Conservation (phyloP, 371 early-diverging fungal genomes). For the Rhizopus sp. region DNA sequence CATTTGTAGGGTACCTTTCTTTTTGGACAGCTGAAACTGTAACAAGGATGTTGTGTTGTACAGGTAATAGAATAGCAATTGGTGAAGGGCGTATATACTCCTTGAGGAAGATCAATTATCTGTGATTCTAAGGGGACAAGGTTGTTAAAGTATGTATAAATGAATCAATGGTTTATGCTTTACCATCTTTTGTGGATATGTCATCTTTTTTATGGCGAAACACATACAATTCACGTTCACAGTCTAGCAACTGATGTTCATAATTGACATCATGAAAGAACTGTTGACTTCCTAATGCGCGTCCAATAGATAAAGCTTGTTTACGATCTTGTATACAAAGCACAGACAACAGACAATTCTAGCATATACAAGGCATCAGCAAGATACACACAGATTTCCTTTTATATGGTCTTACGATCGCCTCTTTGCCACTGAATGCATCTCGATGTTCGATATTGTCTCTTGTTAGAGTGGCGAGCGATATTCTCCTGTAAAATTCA, state of each 20-base stretch:
- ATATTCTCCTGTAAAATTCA: constrained; percentile 58
- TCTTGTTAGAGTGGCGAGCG: constrained; percentile 66
- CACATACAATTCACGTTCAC: constrained; percentile 61
- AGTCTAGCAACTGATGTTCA: constrained; percentile 65
- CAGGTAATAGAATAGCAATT: constrained; percentile 76
- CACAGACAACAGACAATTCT: constrained; percentile 3
- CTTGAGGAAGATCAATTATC: constrained; percentile 11
- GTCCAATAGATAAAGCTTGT: constrained; percentile 67
- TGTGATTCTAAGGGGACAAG: constrained; percentile 1
- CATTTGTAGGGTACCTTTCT: constrained; percentile 9
- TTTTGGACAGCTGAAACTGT: constrained; percentile 76
- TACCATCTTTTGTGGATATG: constrained; percentile 29
- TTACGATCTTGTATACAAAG: constrained; percentile 51
- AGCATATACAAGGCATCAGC: not conserved
- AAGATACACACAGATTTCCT: too few species aligned
- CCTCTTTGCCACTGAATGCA: constrained; percentile 80
- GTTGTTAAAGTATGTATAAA: constrained; percentile 13
- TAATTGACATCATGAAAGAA: constrained; percentile 77
- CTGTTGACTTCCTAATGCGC: constrained; percentile 66
- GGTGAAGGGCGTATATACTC: constrained; percentile 29
- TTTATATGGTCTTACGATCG: constrained; percentile 57
- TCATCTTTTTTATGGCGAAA: constrained; percentile 30
- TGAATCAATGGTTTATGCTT: constrained; percentile 15
- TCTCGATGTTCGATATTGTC: constrained; percentile 78
- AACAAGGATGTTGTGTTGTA: constrained; percentile 69